Base-by-base conservation (phyloP, 352 stramenopile species). In the Achlya hypogyna region DNA sequence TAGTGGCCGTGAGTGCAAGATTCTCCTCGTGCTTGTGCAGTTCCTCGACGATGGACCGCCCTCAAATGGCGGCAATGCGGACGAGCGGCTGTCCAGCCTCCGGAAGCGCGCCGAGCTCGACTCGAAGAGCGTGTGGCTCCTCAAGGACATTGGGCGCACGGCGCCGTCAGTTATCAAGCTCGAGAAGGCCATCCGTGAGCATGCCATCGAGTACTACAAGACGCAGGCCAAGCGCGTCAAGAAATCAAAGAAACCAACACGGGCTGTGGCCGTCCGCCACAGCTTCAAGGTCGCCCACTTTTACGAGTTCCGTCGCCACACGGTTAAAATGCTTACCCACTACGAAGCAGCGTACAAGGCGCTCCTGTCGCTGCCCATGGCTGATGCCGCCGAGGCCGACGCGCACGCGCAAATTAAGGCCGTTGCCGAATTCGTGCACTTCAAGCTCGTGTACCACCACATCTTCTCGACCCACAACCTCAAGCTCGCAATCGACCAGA, bases 201-300 rank as follows among this genome's bases (percentile, higher is more conserved):
- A 89, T 69, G 81, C 86, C 40, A 71, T 92, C 23, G 86, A 95
- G 72, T 95, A 95, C 72, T 95, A 93, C 76, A 95, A 93, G 69
- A 72, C 81, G 18, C 86, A 95, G 54, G 77, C 82, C 12, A 95
- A 95, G 70, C 80, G 86, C 10, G 86, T 93, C n/a, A 95, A 95
- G 69, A 72, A 83, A 40, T 90, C 90, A 72, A 89, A 92, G 71
- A 95, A 95, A 53, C 72, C 71, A n/a, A 76, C 82, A 29, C 71
- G 86, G 58, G 74, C 75, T 5, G 62, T 93, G 23, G 78, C 87
- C 28, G 81, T 84, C 12, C 77, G 86, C n/a, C 76, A 91, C 49
- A 88, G 80, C 63, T 95, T 95, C 69, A 95, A 95, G 75, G 91
- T 93, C 43, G 86, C 84, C 22, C 86, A 95, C 62, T 95, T 91